A percentile compares a stretch with the other conserved stretches of the same genome.
phyloP scores from a whole-genome alignment of 2,329 filamentous ascomycete species.

The Amauroascus niger region DNA sequence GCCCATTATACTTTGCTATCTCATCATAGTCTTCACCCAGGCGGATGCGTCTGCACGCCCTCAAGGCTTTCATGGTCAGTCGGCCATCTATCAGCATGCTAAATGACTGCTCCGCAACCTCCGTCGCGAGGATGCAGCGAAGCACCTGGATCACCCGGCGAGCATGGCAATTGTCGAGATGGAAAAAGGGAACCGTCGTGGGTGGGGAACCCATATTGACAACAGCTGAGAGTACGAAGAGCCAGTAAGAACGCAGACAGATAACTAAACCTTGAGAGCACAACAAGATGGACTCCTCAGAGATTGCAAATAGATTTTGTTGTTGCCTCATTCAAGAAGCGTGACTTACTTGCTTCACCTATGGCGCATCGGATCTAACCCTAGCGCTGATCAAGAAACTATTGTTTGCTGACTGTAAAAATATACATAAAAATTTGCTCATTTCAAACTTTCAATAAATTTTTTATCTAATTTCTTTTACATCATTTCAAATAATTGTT shows the following conservation, averaged over 20 bases:
- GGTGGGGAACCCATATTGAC: slow-evolving; percentile 1
- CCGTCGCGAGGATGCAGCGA: slow-evolving; percentile 7
- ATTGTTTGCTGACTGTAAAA: no score
- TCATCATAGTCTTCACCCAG: slow-evolving; percentile 8
- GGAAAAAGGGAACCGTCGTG: slow-evolving; percentile 10
- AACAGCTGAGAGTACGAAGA: background rate
- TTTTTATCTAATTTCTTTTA: no score
- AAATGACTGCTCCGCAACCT: slow-evolving; percentile 11
- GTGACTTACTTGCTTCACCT: no score
- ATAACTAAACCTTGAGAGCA: background rate
- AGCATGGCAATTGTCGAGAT: slow-evolving; percentile 8
- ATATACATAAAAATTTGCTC: no score
- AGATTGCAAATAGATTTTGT: no score
- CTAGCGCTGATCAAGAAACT: no score
- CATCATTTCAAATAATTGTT: no score
- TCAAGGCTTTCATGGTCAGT: slow-evolving; percentile 7
- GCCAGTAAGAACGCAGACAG: background rate
- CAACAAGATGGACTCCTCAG: background rate
- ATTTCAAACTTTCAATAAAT: no score
- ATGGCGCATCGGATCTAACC: no score
- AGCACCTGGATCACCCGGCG: slow-evolving; percentile 4
- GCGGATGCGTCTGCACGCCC: slow-evolving; percentile 4
- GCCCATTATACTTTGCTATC: slow-evolving; percentile 7
- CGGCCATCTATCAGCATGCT: slow-evolving; percentile 12
- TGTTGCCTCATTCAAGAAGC: no score